A percentile compares a stretch with the other conserved stretches of the same genome.
These are phyloP conservation scores for Tolypocladium sp. DNA, from an alignment of 2,329 filamentous ascomycete genomes.

Conservation along the genomic window DNA sequence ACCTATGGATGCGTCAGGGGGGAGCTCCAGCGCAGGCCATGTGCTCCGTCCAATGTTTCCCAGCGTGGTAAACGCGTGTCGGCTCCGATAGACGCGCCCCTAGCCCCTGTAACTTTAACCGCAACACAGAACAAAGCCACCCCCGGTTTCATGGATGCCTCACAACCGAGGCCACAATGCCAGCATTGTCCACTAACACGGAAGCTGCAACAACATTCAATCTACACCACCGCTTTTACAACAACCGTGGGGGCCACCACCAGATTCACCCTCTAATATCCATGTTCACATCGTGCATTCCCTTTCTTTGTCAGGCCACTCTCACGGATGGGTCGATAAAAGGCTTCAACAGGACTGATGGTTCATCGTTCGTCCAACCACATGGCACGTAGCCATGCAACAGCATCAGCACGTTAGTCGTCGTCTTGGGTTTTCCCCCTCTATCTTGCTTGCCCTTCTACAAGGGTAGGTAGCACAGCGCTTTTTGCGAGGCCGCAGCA, in stretches of 20 bases:
- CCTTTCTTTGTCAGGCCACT: not conserved
- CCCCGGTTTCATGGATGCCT: too few relatives aligned
- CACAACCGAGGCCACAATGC: not conserved
- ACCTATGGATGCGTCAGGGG: not conserved
- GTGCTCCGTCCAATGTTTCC: not conserved
- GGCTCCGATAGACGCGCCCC: not conserved
- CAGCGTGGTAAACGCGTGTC: not conserved
- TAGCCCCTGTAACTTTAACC: not conserved
- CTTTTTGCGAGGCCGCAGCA: not conserved
- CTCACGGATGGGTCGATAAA: not conserved
- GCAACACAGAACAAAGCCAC: too few relatives aligned
- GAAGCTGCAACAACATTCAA: not conserved
- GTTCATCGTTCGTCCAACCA: not conserved
- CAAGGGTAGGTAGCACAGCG: not conserved
- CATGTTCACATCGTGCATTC: too few relatives aligned
- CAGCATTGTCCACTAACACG: not conserved
- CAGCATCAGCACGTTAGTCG: not conserved
- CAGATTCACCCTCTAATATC: not conserved
- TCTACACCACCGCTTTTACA: not conserved
- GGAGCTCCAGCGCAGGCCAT: not conserved
- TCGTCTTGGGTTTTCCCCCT: not conserved
- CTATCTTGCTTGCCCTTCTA: not conserved
- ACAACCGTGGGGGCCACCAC: not conserved
- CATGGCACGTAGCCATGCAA: not conserved
- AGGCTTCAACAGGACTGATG: not conserved